Evolutionary conservation across 1,139 yeast genomes (phyloP).

Genomic region (Hansenula sp.): DNA sequence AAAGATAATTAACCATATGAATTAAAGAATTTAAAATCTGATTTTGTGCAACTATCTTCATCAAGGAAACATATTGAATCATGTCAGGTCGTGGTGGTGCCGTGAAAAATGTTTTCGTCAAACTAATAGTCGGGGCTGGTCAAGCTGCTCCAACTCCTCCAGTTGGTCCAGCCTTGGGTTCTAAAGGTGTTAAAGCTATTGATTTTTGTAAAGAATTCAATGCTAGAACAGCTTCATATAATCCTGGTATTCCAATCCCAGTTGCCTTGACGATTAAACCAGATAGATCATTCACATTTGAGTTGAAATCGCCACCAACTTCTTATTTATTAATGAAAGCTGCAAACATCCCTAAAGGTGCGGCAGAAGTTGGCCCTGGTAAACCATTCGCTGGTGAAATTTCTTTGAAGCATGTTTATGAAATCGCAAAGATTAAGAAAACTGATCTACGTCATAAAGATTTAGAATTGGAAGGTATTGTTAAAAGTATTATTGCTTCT

Average conservation of each 20-base stretch:
- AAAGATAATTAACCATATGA: no score
- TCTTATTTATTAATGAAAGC: conserved; percentile 83
- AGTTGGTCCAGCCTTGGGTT: conserved; percentile 98
- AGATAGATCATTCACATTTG: conserved; percentile 86
- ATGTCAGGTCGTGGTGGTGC: conserved; percentile 24
- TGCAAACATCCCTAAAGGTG: conserved; percentile 78
- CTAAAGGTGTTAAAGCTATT: conserved; percentile 97
- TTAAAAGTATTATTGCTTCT: conserved; percentile 79
- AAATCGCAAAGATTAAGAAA: conserved; percentile 90
- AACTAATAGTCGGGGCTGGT: conserved; percentile 96
- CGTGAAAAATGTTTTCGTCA: conserved; percentile 52
- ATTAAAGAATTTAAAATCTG: no score
- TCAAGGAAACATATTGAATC: neutral
- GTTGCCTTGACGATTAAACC: conserved; percentile 82
- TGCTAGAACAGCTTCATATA: conserved; percentile 86
- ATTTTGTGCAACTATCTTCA: no score
- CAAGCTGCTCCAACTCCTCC: conserved; percentile 99
- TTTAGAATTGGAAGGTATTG: conserved; percentile 69
- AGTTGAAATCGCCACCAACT: conserved; percentile 88
- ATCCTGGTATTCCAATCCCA: conserved; percentile 88
- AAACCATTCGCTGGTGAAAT: conserved; percentile 68
- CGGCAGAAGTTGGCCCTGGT: conserved; percentile 45
- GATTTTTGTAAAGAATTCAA: conserved; percentile 98
- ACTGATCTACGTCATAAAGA: conserved; percentile 78
- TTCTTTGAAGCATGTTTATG: conserved; percentile 86